Conservation (phyloP, 495 filamentous ascomycete genomes). For the Tuber umbilicatum region DNA sequence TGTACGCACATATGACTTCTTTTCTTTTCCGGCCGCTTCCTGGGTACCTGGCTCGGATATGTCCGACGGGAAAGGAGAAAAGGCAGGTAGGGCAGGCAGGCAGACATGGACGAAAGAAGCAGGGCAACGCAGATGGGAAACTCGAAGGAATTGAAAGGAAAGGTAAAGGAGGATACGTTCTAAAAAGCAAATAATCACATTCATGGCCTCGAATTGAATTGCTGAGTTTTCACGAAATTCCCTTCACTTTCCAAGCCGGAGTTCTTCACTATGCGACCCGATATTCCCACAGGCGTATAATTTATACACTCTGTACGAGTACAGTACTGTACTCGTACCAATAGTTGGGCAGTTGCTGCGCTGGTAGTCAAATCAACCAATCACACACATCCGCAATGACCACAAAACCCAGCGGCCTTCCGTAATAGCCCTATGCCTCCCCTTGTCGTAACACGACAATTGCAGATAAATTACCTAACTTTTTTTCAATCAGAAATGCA, state of each 20-base stretch:
- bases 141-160: not conserved
- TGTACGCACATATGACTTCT: not conserved
- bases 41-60: not conserved
- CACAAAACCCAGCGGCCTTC: not conserved
- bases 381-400: not conserved
- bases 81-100: not conserved
- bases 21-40: not conserved
- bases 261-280: not conserved
- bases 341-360: not conserved
- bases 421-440: not conserved
- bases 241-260: not conserved
- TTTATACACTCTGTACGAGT: not conserved
- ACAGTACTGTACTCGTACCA: not conserved
- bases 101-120: not conserved
- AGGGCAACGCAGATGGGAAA: not conserved
- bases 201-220: not conserved
- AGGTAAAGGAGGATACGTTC: not conserved
- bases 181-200: not conserved
- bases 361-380: not conserved
- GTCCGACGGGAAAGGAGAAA: not conserved
- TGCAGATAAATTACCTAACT: constrained; percentile 2
- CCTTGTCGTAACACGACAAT: not conserved
- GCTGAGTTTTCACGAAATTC: not conserved
- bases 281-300: not conserved
- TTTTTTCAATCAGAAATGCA: constrained; percentile 4